Percentiles rank a stretch among this genome's conserved stretches.
These are phyloP conservation scores for Mycosphaerella sp. DNA, from an alignment of 2,329 filamentous ascomycete species.

Conservation along the genomic window DNA sequence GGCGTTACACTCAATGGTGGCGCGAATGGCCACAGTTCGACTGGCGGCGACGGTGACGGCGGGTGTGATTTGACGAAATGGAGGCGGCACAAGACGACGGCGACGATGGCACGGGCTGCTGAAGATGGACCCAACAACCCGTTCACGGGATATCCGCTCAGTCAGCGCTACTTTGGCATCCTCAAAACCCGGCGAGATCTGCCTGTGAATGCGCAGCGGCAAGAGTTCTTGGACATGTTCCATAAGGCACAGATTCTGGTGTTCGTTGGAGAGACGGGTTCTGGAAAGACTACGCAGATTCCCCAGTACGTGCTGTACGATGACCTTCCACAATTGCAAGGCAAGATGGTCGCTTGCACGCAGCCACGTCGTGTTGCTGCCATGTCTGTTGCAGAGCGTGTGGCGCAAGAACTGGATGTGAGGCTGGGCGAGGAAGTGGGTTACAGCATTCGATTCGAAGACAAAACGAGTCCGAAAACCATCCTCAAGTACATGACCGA, in stretches of 20 bases:
- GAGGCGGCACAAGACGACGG: slow-evolving; percentile 73
- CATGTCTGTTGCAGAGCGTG: slow-evolving; percentile 98
- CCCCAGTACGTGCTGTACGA: slow-evolving; percentile 98
- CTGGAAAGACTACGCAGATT: slow-evolving; percentile 98
- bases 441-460: slow-evolving; percentile 98
- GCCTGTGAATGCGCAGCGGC: slow-evolving; percentile 87
- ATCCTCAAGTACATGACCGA: slow-evolving; percentile 99
- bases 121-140: slow-evolving; percentile 81
- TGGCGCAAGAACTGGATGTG: slow-evolving; percentile 94
- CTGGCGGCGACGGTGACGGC: background rate
- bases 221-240: slow-evolving; percentile 86
- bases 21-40: slow-evolving; percentile 12
- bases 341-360: slow-evolving; percentile 93
- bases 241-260: slow-evolving; percentile 93
- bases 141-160: slow-evolving; percentile 72
- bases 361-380: slow-evolving; percentile 96
- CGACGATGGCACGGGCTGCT: slow-evolving; percentile 61
- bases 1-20: slow-evolving; percentile 28
- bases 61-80: slow-evolving; percentile 52
- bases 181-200: slow-evolving; percentile 75
- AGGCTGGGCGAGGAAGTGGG: slow-evolving; percentile 88
- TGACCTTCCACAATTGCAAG: slow-evolving; percentile 77
- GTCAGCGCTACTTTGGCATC: slow-evolving; percentile 83
- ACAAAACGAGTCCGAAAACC: slow-evolving; percentile 80
- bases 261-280: slow-evolving; percentile 98